Evolutionary conservation across 306 rosid species (phyloP).

Genomic region (Cucumis hystrix): DNA sequence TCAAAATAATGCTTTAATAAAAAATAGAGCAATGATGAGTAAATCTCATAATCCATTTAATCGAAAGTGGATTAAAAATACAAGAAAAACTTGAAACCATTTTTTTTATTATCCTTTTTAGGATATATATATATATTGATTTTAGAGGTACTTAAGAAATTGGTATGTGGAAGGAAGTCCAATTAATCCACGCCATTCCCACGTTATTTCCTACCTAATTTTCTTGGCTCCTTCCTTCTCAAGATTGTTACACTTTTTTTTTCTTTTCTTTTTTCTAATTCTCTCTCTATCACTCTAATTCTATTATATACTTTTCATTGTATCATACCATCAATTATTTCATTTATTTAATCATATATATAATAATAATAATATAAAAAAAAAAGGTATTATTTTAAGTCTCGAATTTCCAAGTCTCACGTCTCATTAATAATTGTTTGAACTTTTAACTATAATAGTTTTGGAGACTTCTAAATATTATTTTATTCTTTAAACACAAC

Average conservation of each 20-base stretch:
- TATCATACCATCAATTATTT: background rate
- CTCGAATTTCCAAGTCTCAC: background rate
- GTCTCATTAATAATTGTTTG: background rate
- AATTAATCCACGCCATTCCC: conserved; percentile 9
- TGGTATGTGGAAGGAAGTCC: conserved; percentile 2
- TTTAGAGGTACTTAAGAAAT: background rate
- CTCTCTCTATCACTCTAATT: background rate
- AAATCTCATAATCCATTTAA: too few relatives aligned
- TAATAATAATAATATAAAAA: too few relatives aligned
- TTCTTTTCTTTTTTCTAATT: background rate
- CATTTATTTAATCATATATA: background rate
- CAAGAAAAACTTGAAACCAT: too few relatives aligned
- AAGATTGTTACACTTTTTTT: background rate
- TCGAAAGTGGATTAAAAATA: too few relatives aligned
- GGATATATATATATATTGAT: background rate
- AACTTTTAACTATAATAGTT: background rate
- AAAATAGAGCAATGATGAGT: too few relatives aligned
- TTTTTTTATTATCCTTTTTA: too few relatives aligned
- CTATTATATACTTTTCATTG: background rate
- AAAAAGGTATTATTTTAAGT: background rate
- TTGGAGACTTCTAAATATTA: background rate
- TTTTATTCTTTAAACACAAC: background rate
- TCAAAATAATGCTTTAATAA: too few relatives aligned
- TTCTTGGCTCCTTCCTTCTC: background rate
- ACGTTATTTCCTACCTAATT: conserved; percentile 7